Conservation (phyloP, 306 rosid genomes). For the Lagenaria siceraria region DNA sequence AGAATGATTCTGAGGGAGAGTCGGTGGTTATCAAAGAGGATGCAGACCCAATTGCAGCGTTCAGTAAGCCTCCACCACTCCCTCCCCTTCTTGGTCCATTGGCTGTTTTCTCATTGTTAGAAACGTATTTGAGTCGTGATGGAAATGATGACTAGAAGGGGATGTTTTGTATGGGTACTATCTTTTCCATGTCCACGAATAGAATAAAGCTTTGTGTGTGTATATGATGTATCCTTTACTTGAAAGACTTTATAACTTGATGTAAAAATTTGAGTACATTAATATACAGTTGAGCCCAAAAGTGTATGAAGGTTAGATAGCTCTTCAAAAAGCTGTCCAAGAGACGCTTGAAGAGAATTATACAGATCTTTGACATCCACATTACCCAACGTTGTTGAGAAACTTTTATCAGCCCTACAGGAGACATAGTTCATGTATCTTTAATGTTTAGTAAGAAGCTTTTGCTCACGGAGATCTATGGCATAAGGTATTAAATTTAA, state of each 20-base stretch:
- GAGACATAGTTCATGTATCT: background rate
- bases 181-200: background rate
- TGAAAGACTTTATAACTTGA: constrained; percentile 25
- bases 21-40: constrained; percentile 28
- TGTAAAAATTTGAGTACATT: constrained; percentile 15
- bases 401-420: constrained; percentile 61
- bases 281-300: constrained; percentile 11
- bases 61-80: constrained; percentile 51
- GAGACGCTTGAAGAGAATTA: constrained; percentile 16
- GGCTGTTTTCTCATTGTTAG: constrained; percentile 34
- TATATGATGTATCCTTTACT: constrained; percentile 11
- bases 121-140: constrained; percentile 26
- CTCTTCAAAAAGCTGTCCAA: constrained; percentile 30
- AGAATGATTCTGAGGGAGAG: constrained; percentile 20
- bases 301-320: constrained; percentile 34
- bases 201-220: background rate
- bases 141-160: constrained; percentile 29
- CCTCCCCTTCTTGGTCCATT: constrained; percentile 63
- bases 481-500: background rate
- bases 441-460: background rate
- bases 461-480: background rate
- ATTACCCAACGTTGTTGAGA: constrained; percentile 15
- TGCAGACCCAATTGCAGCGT: constrained; percentile 35
- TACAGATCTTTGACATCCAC: constrained; percentile 37
- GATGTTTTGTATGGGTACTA: background rate